Conservation (phyloP, 805 yeast species). For the Metschnikowia continentalis region DNA sequence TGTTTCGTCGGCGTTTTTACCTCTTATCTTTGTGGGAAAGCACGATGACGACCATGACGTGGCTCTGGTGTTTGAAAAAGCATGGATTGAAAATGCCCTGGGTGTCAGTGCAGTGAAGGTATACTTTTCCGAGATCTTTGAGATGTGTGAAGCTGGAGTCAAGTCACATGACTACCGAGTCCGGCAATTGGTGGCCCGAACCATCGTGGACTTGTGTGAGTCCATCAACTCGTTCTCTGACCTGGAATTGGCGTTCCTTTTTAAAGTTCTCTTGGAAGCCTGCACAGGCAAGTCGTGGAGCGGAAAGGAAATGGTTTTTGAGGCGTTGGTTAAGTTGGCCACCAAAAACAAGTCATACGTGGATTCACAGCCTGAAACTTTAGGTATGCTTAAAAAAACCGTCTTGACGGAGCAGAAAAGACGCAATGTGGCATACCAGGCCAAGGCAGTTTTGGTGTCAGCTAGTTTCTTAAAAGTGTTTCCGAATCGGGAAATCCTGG, state of each 20-base stretch:
- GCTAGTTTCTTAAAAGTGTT: slow-evolving; percentile 47
- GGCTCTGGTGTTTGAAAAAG: slow-evolving; percentile 47
- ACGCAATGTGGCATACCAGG: slow-evolving; percentile 61
- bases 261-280: slow-evolving; percentile 54
- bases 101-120: slow-evolving; percentile 67
- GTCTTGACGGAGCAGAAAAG: slow-evolving; percentile 61
- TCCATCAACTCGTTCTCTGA: slow-evolving; percentile 27
- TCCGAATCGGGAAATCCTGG: slow-evolving; percentile 30
- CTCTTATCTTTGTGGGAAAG: slow-evolving; percentile 74
- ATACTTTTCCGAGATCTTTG: slow-evolving; percentile 65
- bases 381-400: slow-evolving; percentile 37
- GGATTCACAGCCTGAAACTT: slow-evolving; percentile 19
- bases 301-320: slow-evolving; percentile 76
- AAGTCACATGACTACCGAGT: slow-evolving; percentile 56
- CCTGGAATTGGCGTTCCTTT: slow-evolving; percentile 30
- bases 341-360: slow-evolving; percentile 41
- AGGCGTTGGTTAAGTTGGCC: slow-evolving; percentile 61
- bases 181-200: slow-evolving; percentile 65
- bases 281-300: slow-evolving; percentile 79
- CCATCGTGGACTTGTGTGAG: slow-evolving; percentile 57
- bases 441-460: slow-evolving; percentile 47
- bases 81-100: slow-evolving; percentile 75
- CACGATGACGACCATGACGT: slow-evolving; percentile 55
- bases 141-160: slow-evolving; percentile 47
- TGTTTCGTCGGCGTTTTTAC: slow-evolving; percentile 63